Evolutionary conservation across 371 early-diverging fungal species (phyloP), one percentile per base, ranked within the genome.

Genomic region (Nematocida sp.): DNA sequence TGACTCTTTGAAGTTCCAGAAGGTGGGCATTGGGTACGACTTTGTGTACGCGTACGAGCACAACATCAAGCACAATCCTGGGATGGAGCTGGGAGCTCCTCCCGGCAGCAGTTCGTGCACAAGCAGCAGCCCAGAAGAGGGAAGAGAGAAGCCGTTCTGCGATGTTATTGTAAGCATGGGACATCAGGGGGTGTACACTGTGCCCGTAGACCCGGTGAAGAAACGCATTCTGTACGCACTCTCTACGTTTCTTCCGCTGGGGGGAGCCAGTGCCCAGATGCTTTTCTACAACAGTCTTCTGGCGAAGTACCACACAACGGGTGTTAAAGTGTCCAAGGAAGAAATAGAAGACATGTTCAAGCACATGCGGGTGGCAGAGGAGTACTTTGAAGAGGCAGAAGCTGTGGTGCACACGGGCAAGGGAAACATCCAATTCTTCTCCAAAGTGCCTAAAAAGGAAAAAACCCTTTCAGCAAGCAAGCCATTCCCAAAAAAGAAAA

Each of bases 161-260:
- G 80, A 82, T 62, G 65, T 83, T 32, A 67, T 77, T 31, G 79
- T 80, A 78, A 80, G 80, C 37, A 82, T 77, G 48, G 67, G 64
- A 8, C 75, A 77, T 27, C 37, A 64, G n/a, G 54, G 55, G 15
- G 75, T 76, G 17, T 80, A 81, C 58, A 52, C 79, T 17, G 48
- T 70, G 8, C 74, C 74, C 23, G 49, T 60, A 5, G 65, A 64
- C 50, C 51, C 79, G 13, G 45, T 76, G 43, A 52, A 29, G n/a
- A 67, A 78, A 13, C 75, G 56, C 38, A 78, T 70, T 27, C 8
- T 51, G 29, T 62, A 51, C 38, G 41, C 66, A 41, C 67, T 67
- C n/a, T 63, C 60, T 29, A 51, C 41, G 36, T 70, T 62, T 38
- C 64, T 80, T 45, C 76, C 66, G 40, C 76, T 66, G 27, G 67